phyloP scores from a whole-genome alignment of 2,329 filamentous ascomycete genomes.

The Phialemonium atrogriseum region DNA sequence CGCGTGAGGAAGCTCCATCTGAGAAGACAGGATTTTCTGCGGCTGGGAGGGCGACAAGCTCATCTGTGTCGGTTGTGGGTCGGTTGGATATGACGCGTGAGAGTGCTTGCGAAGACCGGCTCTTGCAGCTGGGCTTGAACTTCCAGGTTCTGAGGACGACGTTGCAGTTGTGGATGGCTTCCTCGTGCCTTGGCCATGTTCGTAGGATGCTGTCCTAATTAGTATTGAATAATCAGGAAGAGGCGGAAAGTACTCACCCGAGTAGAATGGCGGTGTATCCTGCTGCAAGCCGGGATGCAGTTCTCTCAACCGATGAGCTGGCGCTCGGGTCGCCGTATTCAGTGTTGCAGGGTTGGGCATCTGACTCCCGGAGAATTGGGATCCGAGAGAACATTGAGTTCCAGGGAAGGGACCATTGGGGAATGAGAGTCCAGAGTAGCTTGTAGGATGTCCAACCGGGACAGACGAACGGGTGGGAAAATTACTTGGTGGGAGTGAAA shows the following conservation, averaged over 20 bases:
- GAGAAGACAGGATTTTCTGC: not conserved
- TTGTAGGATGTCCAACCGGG: not conserved
- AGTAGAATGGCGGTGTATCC: not conserved
- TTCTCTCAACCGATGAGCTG: not conserved
- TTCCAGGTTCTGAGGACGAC: conserved; percentile 2
- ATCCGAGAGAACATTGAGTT: conserved; percentile 8
- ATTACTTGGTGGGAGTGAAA: not conserved
- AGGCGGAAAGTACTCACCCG: not conserved
- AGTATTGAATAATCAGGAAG: conserved; percentile 1
- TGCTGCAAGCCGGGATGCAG: not conserved
- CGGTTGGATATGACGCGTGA: not conserved
- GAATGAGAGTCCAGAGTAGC: not conserved
- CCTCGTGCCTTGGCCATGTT: not conserved
- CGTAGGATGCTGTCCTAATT: not conserved
- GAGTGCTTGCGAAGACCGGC: conserved; percentile 6
- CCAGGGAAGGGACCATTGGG: not conserved
- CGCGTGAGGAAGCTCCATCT: conserved; percentile 10
- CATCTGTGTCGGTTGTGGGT: not conserved
- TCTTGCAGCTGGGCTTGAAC: conserved; percentile 10
- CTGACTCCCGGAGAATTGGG: not conserved
- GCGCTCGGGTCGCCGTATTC: not conserved
- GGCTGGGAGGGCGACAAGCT: not conserved
- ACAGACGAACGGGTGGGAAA: not conserved
- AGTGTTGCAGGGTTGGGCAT: not conserved
- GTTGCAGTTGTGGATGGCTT: conserved; percentile 1